Evolutionary conservation across 495 filamentous ascomycete genomes (phyloP).

Genomic region (Xylaria cubensis): DNA sequence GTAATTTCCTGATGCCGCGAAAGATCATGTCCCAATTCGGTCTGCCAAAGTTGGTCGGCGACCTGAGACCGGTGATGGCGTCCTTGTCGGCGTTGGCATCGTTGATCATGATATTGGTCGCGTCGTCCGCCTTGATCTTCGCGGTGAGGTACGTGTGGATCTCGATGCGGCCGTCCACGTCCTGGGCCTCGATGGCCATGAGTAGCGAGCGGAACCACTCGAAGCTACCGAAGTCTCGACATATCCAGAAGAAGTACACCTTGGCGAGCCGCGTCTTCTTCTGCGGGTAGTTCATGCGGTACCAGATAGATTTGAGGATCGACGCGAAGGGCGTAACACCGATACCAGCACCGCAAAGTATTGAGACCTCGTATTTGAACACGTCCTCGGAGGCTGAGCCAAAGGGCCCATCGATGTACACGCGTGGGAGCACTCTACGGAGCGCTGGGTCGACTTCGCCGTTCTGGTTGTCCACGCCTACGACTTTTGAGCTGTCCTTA

Average conservation of each 20-base stretch:
- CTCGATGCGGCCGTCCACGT: slow-evolving; percentile 79
- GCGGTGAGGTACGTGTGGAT: slow-evolving; percentile 56
- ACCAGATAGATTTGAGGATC: slow-evolving; percentile 86
- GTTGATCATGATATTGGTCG: slow-evolving; percentile 85
- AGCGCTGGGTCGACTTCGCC: slow-evolving; percentile 69
- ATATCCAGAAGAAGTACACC: slow-evolving; percentile 88
- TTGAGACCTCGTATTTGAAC: slow-evolving; percentile 76
- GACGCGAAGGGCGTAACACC: slow-evolving; percentile 79
- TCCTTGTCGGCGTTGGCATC: slow-evolving; percentile 80
- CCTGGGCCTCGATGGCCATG: slow-evolving; percentile 81
- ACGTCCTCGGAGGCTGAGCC: slow-evolving; percentile 80
- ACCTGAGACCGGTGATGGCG: slow-evolving; percentile 75
- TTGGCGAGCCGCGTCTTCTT: slow-evolving; percentile 76
- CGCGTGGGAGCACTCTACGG: slow-evolving; percentile 71
- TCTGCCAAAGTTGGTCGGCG: slow-evolving; percentile 78
- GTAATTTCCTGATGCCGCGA: slow-evolving; percentile 74
- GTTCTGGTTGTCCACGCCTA: slow-evolving; percentile 67
- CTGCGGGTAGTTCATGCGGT: slow-evolving; percentile 81
- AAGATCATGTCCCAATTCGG: slow-evolving; percentile 86
- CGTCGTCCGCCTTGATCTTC: slow-evolving; percentile 80
- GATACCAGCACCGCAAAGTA: slow-evolving; percentile 74
- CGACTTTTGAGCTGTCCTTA: slow-evolving; percentile 62
- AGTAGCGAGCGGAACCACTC: slow-evolving; percentile 84
- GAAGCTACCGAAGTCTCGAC: slow-evolving; percentile 77
- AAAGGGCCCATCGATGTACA: slow-evolving; percentile 81